Base-by-base conservation (phyloP, 306 rosid genomes). In the Prunus davidiana region DNA sequence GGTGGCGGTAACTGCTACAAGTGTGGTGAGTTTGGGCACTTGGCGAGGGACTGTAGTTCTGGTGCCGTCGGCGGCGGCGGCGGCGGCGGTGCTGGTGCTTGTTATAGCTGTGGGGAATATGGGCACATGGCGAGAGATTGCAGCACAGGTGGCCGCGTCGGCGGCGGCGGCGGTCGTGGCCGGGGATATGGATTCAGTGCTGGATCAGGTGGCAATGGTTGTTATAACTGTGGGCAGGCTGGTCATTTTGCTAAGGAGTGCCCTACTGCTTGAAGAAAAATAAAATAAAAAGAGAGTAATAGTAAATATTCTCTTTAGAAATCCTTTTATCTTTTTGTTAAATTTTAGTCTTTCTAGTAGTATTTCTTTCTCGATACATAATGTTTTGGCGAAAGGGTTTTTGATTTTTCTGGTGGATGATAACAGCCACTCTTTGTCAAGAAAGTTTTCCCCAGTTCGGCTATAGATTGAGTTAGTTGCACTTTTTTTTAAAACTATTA, bases 61-160 rank as follows among this genome's bases (percentile, higher is more conserved):
- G 57, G 52, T 15, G 81, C 81, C 2, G 75, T 77, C 0, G 74
- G 76, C 0, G 74, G 83, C 0, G 84, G 28, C 30, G 4, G 82
- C 8, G 84, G 75, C 0, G 79, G 76, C 1, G 80, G 72, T 4
- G 79, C 58, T 12, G 75, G 76, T 8, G 41, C 71, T 32, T 89
- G 97, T 64, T 91, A 74, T 62, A 81, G 72, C 30, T 91, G 97
- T 38, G 94, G 97, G 4, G 90, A 82, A 19, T 75, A 77, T 1
- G 96, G 96, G 54, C 93, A 91, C 64, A 3, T 89, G 82, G 93
- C 96, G 2, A 89, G 89, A 83, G 93, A 91, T 79, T 91, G 96
- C 79, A 64, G 55, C 82, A 41, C 76, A 28, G 84, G 71, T 6
- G 84, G 83, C 0, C 74, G 80, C 0, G 78, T 82, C 0, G 76